Percentiles rank a stretch among this genome's conserved stretches.
Conservation (phyloP, 768 basidiomycete genomes). For the Tephrocybe sp. region DNA sequence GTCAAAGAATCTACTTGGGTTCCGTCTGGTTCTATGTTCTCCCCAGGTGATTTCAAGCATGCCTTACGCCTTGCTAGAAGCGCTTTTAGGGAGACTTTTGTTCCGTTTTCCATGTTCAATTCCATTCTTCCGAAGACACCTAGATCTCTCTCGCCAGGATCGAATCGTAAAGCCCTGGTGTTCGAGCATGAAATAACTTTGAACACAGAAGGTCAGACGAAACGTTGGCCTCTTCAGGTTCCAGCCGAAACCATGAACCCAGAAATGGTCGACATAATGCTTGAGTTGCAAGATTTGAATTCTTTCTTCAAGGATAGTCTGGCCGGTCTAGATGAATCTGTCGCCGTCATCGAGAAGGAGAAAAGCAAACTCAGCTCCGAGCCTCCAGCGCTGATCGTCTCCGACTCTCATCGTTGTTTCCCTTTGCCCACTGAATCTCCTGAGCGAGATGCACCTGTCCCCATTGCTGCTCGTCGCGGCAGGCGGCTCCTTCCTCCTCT, state of each 20-base stretch:
- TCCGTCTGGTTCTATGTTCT: slow-evolving; percentile 15
- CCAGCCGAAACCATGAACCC: slow-evolving; percentile 33
- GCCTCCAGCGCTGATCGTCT: slow-evolving; percentile 38
- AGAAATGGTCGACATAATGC: slow-evolving; percentile 39
- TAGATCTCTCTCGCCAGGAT: slow-evolving; percentile 1
- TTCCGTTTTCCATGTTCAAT: neutral
- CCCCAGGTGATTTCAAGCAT: slow-evolving; percentile 10
- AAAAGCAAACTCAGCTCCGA: slow-evolving; percentile 19
- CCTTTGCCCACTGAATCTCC: slow-evolving; percentile 35
- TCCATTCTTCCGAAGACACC: neutral
- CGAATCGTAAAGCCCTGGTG: slow-evolving; percentile 28
- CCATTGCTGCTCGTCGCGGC: slow-evolving; percentile 38
- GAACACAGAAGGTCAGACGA: slow-evolving; percentile 23
- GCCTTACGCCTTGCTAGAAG: slow-evolving; percentile 7
- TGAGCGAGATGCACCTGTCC: slow-evolving; percentile 20
- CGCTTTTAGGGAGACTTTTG: neutral
- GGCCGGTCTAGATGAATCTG: slow-evolving; percentile 17
- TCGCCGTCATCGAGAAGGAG: slow-evolving; percentile 13
- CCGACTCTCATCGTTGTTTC: slow-evolving; percentile 39
- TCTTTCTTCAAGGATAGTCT: slow-evolving; percentile 35
- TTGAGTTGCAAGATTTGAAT: slow-evolving; percentile 36
- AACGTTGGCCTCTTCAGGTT: slow-evolving; percentile 32
- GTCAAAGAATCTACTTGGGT: slow-evolving; percentile 10
- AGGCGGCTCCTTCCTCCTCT: slow-evolving; percentile 32
- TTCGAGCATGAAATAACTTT: slow-evolving; percentile 35